A percentile compares a stretch with the other conserved stretches of the same genome.
These are phyloP conservation scores for Fusarium compactum DNA, from an alignment of 2,329 filamentous ascomycete genomes.

Conservation along the genomic window DNA sequence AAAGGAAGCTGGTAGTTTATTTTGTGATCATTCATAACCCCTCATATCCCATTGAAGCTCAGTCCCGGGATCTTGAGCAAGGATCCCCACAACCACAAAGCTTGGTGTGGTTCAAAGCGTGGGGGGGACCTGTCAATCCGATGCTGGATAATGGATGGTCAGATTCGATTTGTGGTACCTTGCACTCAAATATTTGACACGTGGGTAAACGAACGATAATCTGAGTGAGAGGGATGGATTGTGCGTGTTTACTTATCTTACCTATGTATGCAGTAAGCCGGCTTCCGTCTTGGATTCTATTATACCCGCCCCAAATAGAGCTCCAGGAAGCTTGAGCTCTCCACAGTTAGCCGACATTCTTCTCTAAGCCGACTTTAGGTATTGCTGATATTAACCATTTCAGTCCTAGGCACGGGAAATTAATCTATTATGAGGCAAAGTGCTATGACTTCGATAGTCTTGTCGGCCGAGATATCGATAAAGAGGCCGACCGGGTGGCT, in stretches of 20 bases:
- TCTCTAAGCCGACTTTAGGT: constrained; percentile 14
- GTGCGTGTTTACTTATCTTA: not conserved
- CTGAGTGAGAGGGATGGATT: not conserved
- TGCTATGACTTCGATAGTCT: not conserved
- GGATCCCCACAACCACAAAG: constrained; percentile 22
- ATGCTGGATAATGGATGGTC: constrained; percentile 4
- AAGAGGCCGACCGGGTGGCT: constrained; percentile 28
- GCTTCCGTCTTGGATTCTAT: not conserved
- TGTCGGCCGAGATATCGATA: not conserved
- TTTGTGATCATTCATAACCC: constrained; percentile 20
- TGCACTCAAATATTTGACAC: constrained; percentile 25
- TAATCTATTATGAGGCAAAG: constrained; percentile 7
- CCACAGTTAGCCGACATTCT: constrained; percentile 36
- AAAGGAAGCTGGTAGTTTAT: constrained; percentile 26
- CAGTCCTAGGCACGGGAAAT: constrained; percentile 1
- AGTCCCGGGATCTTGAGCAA: constrained; percentile 13
- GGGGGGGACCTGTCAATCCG: constrained; percentile 24
- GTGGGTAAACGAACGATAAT: constrained; percentile 18
- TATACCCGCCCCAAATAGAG: not conserved
- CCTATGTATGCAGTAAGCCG: not conserved
- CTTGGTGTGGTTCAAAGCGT: constrained; percentile 32
- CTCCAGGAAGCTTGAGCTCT: constrained; percentile 29
- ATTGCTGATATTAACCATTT: constrained; percentile 8
- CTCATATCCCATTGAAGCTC: constrained; percentile 22
- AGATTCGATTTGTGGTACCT: constrained; percentile 15